Evolutionary conservation across 1,139 yeast genomes (phyloP).

Genomic region (Scheffersomyces parashehatae): DNA sequence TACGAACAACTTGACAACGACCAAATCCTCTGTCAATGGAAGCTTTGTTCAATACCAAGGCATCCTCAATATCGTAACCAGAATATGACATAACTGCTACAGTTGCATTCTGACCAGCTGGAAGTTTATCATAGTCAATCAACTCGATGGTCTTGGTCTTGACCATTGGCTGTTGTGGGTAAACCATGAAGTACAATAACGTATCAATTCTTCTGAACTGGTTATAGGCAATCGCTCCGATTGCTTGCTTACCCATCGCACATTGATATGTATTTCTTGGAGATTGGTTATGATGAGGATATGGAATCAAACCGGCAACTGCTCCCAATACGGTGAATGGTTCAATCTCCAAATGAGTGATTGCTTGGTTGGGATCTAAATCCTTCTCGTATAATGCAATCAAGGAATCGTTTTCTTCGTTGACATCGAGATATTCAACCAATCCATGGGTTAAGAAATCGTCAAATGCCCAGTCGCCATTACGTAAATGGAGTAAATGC

Average conservation of each 20-base stretch:
- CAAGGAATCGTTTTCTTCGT: conserved; percentile 93
- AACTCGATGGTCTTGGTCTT: conserved; percentile 95
- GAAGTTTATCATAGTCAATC: conserved; percentile 91
- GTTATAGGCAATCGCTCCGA: conserved; percentile 97
- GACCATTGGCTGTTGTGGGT: conserved; percentile 99
- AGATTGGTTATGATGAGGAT: conserved; percentile 98
- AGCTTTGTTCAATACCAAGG: conserved; percentile 87
- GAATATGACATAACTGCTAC: conserved; percentile 99
- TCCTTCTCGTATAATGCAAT: conserved; percentile 84
- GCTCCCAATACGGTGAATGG: conserved; percentile 97
- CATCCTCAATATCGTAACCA: conserved; percentile 99
- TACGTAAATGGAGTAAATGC: conserved; percentile 62
- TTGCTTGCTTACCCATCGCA: conserved; percentile 99
- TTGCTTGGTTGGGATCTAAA: conserved; percentile 26
- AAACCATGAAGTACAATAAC: conserved; percentile 87
- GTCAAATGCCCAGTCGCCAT: conserved; percentile 81
- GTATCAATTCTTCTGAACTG: conserved; percentile 97
- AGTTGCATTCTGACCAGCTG: conserved; percentile 98
- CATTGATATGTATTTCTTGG: conserved; percentile 99
- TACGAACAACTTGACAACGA: conserved; percentile 94
- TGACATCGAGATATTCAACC: conserved; percentile 95
- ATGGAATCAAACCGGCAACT: conserved; percentile 98
- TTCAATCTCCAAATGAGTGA: conserved; percentile 93
- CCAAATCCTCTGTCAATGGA: conserved; percentile 97
- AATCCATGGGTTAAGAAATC: conserved; percentile 83